Conservation (phyloP, 805 yeast species). For the Candida oleophila region DNA sequence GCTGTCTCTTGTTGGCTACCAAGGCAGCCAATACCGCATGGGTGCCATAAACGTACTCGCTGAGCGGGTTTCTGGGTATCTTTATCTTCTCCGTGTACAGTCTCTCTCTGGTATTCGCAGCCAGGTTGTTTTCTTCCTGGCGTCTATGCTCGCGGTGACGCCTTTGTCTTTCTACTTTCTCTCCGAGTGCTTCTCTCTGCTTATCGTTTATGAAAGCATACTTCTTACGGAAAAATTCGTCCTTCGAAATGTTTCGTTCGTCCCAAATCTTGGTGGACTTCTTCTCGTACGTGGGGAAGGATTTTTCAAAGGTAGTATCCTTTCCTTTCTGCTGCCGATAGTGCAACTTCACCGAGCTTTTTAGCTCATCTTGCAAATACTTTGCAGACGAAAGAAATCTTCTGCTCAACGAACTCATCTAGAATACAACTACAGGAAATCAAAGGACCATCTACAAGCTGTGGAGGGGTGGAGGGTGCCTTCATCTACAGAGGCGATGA, state of each 20-base stretch:
- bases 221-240: conserved; percentile 37
- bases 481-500: neutral
- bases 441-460: neutral
- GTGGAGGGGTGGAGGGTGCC: too few relatives aligned
- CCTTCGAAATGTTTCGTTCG: conserved; percentile 31
- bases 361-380: neutral
- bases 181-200: conserved; percentile 23
- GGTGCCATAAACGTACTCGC: conserved; percentile 75
- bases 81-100: neutral
- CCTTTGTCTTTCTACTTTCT: conserved; percentile 32
- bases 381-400: neutral
- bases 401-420: neutral
- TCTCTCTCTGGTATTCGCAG: neutral
- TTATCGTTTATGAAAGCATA: conserved; percentile 29
- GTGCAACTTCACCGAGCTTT: conserved; percentile 5
- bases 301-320: conserved; percentile 22
- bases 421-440: neutral
- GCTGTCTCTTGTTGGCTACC: conserved; percentile 50
- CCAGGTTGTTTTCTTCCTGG: conserved; percentile 14
- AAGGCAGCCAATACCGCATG: conserved; percentile 75
- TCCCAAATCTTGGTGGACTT: conserved; percentile 35
- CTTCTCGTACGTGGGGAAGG: conserved; percentile 19
- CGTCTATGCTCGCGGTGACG: conserved; percentile 24
- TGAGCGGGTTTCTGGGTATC: conserved; percentile 40
- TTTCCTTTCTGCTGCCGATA: neutral